Conservation (phyloP, 1,284 basidiomycete genomes). For the Irpex sp. region DNA sequence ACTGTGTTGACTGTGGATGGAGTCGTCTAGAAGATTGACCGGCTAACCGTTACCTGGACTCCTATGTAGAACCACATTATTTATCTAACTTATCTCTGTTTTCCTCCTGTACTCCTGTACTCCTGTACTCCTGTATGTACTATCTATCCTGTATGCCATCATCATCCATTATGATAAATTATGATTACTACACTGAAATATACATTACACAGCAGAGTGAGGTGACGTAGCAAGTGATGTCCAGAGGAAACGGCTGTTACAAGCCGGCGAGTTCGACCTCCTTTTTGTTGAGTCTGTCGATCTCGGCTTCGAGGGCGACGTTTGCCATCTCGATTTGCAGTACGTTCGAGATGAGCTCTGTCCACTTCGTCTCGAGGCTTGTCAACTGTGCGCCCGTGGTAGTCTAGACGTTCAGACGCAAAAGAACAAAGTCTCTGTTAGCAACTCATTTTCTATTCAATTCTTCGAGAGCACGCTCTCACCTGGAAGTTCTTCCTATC, state of each 20-base stretch:
- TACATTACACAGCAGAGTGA: background rate
- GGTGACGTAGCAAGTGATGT: background rate
- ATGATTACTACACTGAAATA: constrained; percentile 2
- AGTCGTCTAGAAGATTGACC: background rate
- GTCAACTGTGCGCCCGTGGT: constrained; percentile 74
- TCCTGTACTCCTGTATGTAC: background rate
- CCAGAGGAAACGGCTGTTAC: constrained; percentile 12
- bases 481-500: constrained; percentile 85
- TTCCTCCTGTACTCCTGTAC: background rate
- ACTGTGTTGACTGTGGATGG: background rate
- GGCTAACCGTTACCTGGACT: too few species aligned
- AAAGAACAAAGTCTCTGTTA: background rate
- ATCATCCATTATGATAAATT: background rate
- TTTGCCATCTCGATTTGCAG: constrained; percentile 94
- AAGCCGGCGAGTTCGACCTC: constrained; percentile 57
- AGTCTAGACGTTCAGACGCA: constrained; percentile 40
- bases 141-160: background rate
- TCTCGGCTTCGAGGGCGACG: constrained; percentile 73
- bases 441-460: background rate
- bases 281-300: constrained; percentile 51
- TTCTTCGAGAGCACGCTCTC: constrained; percentile 12
- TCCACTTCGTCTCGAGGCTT: constrained; percentile 83
- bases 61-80: background rate
- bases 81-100: background rate
- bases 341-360: constrained; percentile 81